Base-by-base conservation (phyloP, 2,329 filamentous ascomycete species). In the Curvularia sp. region DNA sequence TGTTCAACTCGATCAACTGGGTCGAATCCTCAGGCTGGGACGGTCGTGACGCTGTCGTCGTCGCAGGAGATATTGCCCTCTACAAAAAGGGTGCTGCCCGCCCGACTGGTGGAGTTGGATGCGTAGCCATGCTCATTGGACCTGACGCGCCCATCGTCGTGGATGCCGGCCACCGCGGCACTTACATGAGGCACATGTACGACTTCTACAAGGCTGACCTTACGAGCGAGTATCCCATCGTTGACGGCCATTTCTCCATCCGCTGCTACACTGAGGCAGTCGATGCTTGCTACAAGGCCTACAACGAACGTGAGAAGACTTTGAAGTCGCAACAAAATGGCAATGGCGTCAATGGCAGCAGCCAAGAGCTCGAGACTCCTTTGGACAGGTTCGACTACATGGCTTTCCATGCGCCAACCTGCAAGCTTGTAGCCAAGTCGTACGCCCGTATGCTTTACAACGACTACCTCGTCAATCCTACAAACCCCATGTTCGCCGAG, bases 141-240 rank as follows among this genome's bases (percentile, higher is more conserved):
- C 81, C 82, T 38, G 72, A 84, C 60, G 82, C 82, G 41, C 82
- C 81, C 28, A 64, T 84, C 55, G 80, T 77, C 21, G 78, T 83
- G 60, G 82, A 84, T 70, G 75, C 81, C 41, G 81, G 81, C 58
- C 78, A 79, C 58, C 79, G 82, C 52, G 82, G 81, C 60, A 79
- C 77, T 67, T 83, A 82, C 74, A 78, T 84, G 68, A 80, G 74
- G 62, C 81, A 83, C 71, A 79, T 77, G 30, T 84, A 83, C 75
- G 82, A 84, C 67, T 84, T 84, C 74, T 84, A 84, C 79, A 84
- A 84, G 80, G 79, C 82, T 53, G 81, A 84, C 64, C 65, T 83
- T 57, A 82, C 81, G 59, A 81, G 80, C 78, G 82, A 84, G 68
- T 84, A 83, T 70, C 82, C 82, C 28, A 73, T 82, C 57, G 82